Conservation (phyloP, 2,329 filamentous ascomycete species). For the Coniochaeta sp. region DNA sequence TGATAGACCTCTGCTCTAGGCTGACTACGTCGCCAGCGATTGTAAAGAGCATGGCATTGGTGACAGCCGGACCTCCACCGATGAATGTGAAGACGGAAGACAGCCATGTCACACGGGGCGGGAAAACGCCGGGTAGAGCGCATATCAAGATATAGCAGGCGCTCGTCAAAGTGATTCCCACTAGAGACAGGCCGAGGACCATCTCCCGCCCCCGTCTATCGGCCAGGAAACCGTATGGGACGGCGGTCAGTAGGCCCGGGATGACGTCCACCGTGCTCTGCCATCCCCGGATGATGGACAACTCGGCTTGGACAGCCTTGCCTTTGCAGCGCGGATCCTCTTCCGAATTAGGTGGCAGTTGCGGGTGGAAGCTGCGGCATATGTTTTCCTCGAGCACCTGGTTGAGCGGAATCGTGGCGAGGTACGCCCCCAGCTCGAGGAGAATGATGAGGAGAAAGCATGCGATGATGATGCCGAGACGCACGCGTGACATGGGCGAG, state of each 20-base stretch:
- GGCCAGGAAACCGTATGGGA: background rate
- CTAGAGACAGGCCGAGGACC: background rate
- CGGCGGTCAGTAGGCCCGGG: background rate
- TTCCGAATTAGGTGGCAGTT: background rate
- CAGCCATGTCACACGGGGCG: background rate
- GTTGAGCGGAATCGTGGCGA: background rate
- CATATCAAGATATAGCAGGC: background rate
- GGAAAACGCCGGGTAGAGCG: background rate
- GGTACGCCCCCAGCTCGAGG: background rate
- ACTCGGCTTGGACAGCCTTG: background rate
- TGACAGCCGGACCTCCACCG: background rate
- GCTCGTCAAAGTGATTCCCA: background rate
- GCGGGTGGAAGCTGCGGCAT: background rate
- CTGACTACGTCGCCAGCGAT: background rate
- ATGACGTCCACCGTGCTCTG: background rate
- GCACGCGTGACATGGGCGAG: background rate
- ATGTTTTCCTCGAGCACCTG: background rate
- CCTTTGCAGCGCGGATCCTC: background rate
- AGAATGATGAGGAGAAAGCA: background rate
- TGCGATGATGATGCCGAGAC: background rate
- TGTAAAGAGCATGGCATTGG: background rate
- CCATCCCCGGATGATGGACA: background rate
- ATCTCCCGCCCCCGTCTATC: background rate
- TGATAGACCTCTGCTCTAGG: background rate
- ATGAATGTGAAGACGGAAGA: background rate